These are phyloP conservation scores for Biscutella auriculata DNA, from an alignment of 441 rosid genomes.

Conservation along the genomic window DNA sequence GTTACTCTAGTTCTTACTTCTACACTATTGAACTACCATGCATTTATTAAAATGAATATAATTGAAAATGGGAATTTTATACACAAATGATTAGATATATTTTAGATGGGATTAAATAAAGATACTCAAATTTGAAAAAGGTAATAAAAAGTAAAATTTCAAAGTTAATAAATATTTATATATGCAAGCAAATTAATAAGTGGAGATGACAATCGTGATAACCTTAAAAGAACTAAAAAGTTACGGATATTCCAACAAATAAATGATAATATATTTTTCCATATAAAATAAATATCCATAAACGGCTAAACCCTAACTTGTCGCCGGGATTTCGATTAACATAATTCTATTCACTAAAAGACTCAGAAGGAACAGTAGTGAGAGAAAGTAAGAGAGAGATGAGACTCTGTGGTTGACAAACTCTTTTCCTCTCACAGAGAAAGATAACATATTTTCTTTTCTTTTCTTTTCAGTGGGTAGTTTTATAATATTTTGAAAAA, in stretches of 20 bases:
- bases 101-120: neutral
- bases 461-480: conserved; percentile 10
- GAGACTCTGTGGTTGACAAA: conserved; percentile 29
- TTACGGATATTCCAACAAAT: conserved; percentile 1
- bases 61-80: neutral
- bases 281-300: conserved; percentile 2
- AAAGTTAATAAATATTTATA: neutral
- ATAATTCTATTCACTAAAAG: conserved; percentile 18
- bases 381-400: conserved; percentile 21
- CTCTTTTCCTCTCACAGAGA: conserved; percentile 17
- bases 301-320: conserved; percentile 29
- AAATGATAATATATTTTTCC: neutral
- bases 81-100: neutral
- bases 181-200: neutral
- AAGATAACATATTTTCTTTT: conserved; percentile 19
- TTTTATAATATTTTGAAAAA: neutral
- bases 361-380: conserved; percentile 17
- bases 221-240: conserved; percentile 15
- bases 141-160: neutral
- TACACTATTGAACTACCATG: neutral
- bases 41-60: neutral
- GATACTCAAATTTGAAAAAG: neutral
- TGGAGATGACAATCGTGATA: conserved; percentile 13
- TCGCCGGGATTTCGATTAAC: conserved; percentile 28
- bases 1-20: no score